phyloP scores from a whole-genome alignment of 495 filamentous ascomycete genomes.

The Xylaria castorea region DNA sequence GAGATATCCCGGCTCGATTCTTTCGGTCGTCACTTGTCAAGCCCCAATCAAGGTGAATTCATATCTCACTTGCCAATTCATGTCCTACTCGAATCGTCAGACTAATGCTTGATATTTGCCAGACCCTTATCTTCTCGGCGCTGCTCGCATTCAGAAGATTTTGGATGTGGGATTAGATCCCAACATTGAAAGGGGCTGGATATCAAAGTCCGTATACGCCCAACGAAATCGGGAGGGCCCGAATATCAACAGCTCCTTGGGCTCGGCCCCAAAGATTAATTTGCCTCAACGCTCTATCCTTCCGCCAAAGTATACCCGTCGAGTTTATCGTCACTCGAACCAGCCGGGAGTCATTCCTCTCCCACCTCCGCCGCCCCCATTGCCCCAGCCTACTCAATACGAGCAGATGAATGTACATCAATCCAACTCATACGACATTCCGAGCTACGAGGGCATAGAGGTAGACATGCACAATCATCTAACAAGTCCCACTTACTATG shows the following conservation, averaged over 20 bases:
- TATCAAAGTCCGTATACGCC: slow-evolving; percentile 2
- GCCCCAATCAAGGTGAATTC: neutral
- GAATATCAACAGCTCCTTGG: neutral
- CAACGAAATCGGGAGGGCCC: neutral
- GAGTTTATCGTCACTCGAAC: neutral
- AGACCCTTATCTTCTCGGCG: neutral
- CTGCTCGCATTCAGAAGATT: neutral
- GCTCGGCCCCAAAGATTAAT: neutral
- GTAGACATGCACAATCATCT: neutral
- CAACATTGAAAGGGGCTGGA: neutral
- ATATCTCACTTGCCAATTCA: no score
- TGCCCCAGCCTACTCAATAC: neutral
- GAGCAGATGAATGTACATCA: neutral
- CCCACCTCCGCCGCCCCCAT: neutral
- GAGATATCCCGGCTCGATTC: neutral
- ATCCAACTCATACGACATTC: neutral
- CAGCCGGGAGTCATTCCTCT: neutral
- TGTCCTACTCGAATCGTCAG: neutral
- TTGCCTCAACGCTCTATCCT: neutral
- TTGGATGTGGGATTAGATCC: neutral
- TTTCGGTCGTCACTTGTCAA: neutral
- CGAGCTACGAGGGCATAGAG: neutral
- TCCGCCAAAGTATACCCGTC: neutral
- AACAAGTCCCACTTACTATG: neutral
- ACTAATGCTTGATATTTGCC: neutral